phyloP scores from a whole-genome alignment of 768 basidiomycete species.

The Pulveroboletus ravenelii region DNA sequence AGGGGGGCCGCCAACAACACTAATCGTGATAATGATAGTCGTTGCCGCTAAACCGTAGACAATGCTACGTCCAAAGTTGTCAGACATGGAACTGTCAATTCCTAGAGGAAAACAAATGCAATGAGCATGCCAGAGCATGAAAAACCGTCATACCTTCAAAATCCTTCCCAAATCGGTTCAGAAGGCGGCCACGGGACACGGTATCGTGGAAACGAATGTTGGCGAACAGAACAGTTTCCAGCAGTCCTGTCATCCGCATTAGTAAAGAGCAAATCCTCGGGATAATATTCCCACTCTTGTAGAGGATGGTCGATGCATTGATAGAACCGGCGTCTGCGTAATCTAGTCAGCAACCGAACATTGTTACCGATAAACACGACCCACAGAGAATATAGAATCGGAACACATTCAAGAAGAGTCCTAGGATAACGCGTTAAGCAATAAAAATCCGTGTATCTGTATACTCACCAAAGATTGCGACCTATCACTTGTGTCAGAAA shows the following conservation, averaged over 20 bases:
- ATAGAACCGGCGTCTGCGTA: slow-evolving; percentile 68
- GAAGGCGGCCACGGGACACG: slow-evolving; percentile 73
- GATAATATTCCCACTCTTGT: slow-evolving; percentile 47
- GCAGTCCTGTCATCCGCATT: slow-evolving; percentile 37
- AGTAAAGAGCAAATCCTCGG: slow-evolving; percentile 5
- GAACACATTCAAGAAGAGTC: slow-evolving; percentile 52
- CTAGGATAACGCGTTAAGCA: slow-evolving; percentile 29
- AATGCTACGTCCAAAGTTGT: slow-evolving; percentile 79
- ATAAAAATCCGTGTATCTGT: not conserved
- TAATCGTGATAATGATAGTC: slow-evolving; percentile 72
- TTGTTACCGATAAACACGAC: slow-evolving; percentile 17
- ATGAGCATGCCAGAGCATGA: not conserved
- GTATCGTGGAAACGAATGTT: slow-evolving; percentile 93
- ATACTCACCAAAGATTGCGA: slow-evolving; percentile 34
- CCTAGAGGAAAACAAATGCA: slow-evolving; percentile 38
- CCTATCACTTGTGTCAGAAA: slow-evolving; percentile 28
- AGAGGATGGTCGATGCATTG: slow-evolving; percentile 70
- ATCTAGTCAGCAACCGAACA: slow-evolving; percentile 4
- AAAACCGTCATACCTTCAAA: slow-evolving; percentile 53
- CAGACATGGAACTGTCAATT: slow-evolving; percentile 77
- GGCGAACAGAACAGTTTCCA: slow-evolving; percentile 81
- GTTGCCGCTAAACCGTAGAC: slow-evolving; percentile 64
- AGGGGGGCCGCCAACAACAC: slow-evolving; percentile 70
- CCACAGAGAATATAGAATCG: slow-evolving; percentile 71
- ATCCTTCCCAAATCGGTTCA: slow-evolving; percentile 88